Evolutionary conservation across 805 yeast species (phyloP), one percentile per base, ranked within the genome.

Genomic region (Vanderwaltozyma yarrowii): DNA sequence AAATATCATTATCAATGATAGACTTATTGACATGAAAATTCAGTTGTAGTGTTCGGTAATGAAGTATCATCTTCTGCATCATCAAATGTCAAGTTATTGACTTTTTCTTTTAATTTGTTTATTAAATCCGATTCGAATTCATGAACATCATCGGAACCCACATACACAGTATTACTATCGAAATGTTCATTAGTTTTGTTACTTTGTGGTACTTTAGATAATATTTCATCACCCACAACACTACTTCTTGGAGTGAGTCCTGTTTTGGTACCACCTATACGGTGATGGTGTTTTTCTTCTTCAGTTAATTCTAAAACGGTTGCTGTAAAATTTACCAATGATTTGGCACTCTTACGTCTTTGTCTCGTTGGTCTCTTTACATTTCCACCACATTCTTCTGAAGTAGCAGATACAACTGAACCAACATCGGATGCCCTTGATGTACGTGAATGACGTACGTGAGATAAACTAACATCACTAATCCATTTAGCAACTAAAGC

Each of bases 401-500:
- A 20, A 4, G 41, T 37, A 14, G 46, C 38, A 7, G 47, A 38
- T 7, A 38, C 21, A 2, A 34, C 10, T 11, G 36, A 30, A 17
- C 9, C 7, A 3, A 13, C 21, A 4, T 53, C 38, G 11, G 45
- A 35, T 6, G 43, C 28, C 5, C 35, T 29, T 3, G 36, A 30
- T 14, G 26, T 31, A 2, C 26, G 26, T 5, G 37, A 26, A 15
- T 34, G 28, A 14, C 27, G 34, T 4, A 50, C 39, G 30, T 51
- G 74, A 0, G 84, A 70, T 31, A 76, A 71, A 42, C 95, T 95
- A 32, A 83, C 82, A 62, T 88, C 89, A 56, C 83, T 92, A 53
- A 88, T 84, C 74, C 87, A 76, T 62, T 89, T 82, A 31, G 95
- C 94, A 37, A 86, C 92, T 33, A 88, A 69, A 0, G 94, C 88